These are phyloP conservation scores for Termitomyces sp. DNA, from an alignment of 768 basidiomycete genomes.

Conservation along the genomic window DNA sequence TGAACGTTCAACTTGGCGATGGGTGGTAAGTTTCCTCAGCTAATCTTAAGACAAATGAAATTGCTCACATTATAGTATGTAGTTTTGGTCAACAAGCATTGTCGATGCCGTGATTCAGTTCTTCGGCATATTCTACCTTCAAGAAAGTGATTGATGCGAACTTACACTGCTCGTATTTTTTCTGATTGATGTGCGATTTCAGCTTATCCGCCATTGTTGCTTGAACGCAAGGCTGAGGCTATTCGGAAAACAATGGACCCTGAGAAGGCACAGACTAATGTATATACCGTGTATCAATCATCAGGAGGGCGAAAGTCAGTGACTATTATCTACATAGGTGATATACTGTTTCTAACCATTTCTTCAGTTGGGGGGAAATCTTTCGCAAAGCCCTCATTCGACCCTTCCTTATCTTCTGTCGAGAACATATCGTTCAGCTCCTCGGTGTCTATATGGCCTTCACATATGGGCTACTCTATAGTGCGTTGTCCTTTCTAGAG, in stretches of 20 bases:
- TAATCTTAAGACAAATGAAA: not conserved
- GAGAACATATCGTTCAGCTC: conserved; percentile 66
- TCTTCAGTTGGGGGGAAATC: conserved; percentile 49
- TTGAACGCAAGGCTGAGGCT: conserved; percentile 46
- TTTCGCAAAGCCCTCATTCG: conserved; percentile 52
- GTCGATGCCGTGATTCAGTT: conserved; percentile 52
- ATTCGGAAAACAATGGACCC: conserved; percentile 42
- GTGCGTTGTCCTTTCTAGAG: conserved; percentile 30
- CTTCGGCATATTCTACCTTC: conserved; percentile 51
- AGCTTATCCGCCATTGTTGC: conserved; percentile 42
- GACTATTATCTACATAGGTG: not conserved
- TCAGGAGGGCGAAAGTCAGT: conserved; percentile 41
- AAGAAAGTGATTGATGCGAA: conserved; percentile 48
- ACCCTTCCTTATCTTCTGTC: conserved; percentile 61
- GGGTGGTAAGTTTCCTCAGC: conserved; percentile 48
- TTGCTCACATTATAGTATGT: not conserved
- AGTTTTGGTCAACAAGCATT: conserved; percentile 70
- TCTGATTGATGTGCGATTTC: conserved; percentile 10
- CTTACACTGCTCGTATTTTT: not conserved
- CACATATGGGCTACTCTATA: conserved; percentile 59
- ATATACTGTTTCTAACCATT: not conserved
- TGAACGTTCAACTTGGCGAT: conserved; percentile 63
- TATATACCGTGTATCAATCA: conserved; percentile 48
- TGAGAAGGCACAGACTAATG: conserved; percentile 38
- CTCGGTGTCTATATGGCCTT: conserved; percentile 69